A percentile compares a stretch with the other conserved stretches of the same genome.
Evolutionary conservation across 1,139 yeast species (phyloP).

Genomic region (Blastobotrys aristatus): DNA sequence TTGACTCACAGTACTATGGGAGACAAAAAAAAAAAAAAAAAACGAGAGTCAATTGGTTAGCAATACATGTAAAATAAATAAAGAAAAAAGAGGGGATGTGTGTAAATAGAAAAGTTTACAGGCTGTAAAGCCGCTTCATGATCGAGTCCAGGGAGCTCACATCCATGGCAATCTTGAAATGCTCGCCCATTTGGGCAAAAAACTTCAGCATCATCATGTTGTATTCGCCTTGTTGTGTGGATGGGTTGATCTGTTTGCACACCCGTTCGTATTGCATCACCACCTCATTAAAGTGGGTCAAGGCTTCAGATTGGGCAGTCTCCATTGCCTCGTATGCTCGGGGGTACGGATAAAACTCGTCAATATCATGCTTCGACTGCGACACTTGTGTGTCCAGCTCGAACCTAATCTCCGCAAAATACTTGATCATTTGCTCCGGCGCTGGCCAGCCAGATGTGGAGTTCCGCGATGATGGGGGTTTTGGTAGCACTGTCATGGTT

Average conservation of each 20-base stretch:
- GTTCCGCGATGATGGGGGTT: conserved; percentile 8
- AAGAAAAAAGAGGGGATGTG: background rate
- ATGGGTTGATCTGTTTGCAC: background rate
- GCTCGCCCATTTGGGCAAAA: conserved; percentile 11
- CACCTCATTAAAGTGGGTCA: conserved; percentile 5
- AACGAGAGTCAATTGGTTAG: background rate
- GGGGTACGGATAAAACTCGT: conserved; percentile 6
- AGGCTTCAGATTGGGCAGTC: background rate
- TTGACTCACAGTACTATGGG: too few species aligned
- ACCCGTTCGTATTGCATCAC: conserved; percentile 7
- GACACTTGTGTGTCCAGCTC: conserved; percentile 6
- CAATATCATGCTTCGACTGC: conserved; percentile 1
- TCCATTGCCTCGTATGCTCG: conserved; percentile 7
- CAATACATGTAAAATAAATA: background rate
- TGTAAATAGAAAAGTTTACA: too few species aligned
- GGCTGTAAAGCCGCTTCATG: background rate
- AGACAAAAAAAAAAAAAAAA: too few species aligned
- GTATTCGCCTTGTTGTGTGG: background rate
- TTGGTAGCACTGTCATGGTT: conserved; percentile 5
- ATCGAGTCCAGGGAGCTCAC: background rate
- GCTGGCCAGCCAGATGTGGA: conserved; percentile 12
- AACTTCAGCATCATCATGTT: conserved; percentile 9
- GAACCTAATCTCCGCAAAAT: conserved; percentile 7
- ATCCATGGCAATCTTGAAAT: conserved; percentile 11
- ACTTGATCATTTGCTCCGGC: conserved; percentile 8